These are phyloP conservation scores for Carex cristatella DNA, from an alignment of 176 grass and related monocot genomes.

Conservation along the genomic window DNA sequence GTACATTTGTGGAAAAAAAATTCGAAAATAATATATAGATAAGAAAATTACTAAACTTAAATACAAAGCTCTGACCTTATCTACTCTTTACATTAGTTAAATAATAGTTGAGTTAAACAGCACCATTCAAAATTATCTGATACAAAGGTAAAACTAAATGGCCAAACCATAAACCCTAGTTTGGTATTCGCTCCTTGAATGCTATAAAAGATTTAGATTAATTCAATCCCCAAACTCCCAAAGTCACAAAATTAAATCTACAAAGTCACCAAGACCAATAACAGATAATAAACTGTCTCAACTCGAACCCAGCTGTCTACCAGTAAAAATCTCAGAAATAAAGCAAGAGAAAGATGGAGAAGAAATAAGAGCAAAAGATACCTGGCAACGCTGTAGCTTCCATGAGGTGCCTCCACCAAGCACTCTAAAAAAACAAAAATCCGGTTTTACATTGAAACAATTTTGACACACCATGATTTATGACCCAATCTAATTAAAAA, in stretches of 20 bases:
- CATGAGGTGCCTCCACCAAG: conserved; percentile 12
- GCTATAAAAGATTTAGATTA: background rate
- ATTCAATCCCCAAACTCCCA: background rate
- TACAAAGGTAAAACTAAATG: background rate
- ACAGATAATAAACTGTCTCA: background rate
- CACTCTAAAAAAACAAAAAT: background rate
- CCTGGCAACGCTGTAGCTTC: conserved; percentile 21
- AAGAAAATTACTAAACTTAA: background rate
- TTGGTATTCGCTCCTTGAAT: background rate
- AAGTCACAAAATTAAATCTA: background rate
- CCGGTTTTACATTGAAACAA: background rate
- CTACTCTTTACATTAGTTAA: background rate
- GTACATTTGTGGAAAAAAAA: background rate
- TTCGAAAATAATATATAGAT: background rate
- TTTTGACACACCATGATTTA: background rate
- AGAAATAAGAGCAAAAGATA: conserved; percentile 7
- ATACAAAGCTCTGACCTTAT: background rate
- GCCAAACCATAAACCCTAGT: conserved; percentile 16
- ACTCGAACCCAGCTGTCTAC: background rate
- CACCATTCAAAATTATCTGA: background rate
- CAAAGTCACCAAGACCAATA: background rate
- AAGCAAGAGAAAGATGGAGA: background rate
- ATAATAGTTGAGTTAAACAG: background rate
- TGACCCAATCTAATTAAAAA: background rate
- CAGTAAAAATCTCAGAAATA: background rate